Evolutionary conservation across 257 asterid species (phyloP), one percentile per base, ranked within the genome.

Genomic region (Fraxinus quadrangulata): DNA sequence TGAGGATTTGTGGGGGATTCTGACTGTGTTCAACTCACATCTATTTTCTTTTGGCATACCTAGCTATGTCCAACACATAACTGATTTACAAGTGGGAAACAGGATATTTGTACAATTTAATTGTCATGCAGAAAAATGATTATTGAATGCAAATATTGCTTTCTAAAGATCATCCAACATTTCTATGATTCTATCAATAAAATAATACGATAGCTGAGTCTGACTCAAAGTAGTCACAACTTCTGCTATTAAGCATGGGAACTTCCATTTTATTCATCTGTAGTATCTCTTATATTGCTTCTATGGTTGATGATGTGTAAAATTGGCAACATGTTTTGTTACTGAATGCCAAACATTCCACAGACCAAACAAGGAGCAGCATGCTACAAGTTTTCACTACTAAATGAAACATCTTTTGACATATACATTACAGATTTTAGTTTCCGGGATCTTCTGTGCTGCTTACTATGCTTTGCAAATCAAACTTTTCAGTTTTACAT

Each of bases 391-490:
- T 40, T 40, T 51, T 51, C 63, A 51, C 63, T 51, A 17, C 51
- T 45, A 45, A 45, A 45, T 45, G 51, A 45, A 45, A 45, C 51
- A 45, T 45, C 17, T 12, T 42, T 45, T 13, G 51, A 7, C 51
- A 12, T 45, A 45, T 42, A 42, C 49, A 12, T 42, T 11, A 42
- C 49, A 42, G 3, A 42, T 11, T 42, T 17, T 45, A 33, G 70
- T 78, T 49, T 31, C 49, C 30, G 36, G 47, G 40, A 33, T 65
- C 51, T 19, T 74, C 59, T 56, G 11, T 75, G 76, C 71, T 75
- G 76, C 71, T 72, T 77, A 40, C 71, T 37, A 67, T n/a, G 45
- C 61, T 72, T 65, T 51, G 49, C 37, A 26, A 70, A 28, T 13
- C 12, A 12, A 11, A 51, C 8, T 14, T 73, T 37, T 75, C 56